These are phyloP conservation scores for Ophiostoma sp. DNA, from an alignment of 2,329 filamentous ascomycete genomes.

Conservation along the genomic window DNA sequence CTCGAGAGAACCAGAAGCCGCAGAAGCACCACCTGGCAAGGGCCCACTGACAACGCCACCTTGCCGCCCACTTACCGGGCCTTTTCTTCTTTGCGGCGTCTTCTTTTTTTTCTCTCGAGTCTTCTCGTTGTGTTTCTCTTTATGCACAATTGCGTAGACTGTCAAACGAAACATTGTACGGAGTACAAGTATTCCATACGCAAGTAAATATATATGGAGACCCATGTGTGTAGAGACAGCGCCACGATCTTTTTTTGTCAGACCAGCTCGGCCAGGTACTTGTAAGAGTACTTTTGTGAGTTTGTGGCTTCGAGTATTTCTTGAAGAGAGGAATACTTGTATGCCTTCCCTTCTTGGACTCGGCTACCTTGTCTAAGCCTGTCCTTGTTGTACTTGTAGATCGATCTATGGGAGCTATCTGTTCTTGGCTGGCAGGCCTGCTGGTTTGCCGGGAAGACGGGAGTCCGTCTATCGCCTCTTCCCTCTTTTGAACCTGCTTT, in stretches of 20 bases:
- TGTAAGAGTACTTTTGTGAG: not conserved
- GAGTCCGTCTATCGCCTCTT: not conserved
- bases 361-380: not conserved
- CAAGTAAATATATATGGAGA: not conserved
- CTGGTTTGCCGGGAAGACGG: no score
- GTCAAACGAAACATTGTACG: not conserved
- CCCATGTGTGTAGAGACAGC: not conserved
- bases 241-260: not conserved
- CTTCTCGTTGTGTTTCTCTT: not conserved
- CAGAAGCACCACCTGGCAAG: not conserved
- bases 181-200: no score
- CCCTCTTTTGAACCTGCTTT: not conserved
- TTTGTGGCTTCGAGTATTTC: not conserved
- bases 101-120: not conserved
- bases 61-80: not conserved
- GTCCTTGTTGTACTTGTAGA: not conserved
- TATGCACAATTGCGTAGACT: constrained; percentile 1
- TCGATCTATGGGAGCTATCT: not conserved
- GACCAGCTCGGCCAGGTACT: not conserved
- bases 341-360: not conserved
- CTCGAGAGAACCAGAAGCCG: not conserved
- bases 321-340: not conserved
- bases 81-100: not conserved
- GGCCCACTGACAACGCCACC: constrained; percentile 8
- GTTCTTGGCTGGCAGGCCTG: not conserved